Percentiles rank a stretch among this genome's conserved stretches.
Conservation (phyloP, 129 eudicot species). For the Ambrosia artemisiifolia region DNA sequence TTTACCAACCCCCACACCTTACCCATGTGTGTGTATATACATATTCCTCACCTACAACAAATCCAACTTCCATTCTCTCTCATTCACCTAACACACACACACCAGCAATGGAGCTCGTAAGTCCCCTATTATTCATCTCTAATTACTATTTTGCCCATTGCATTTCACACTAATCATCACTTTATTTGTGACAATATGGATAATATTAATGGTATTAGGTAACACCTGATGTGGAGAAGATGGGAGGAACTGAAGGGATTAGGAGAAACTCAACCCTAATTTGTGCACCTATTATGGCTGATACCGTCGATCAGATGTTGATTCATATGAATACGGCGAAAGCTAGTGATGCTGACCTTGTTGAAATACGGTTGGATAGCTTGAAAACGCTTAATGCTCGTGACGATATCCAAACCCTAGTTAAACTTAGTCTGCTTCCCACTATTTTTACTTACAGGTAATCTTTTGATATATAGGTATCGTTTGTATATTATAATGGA, state of each 20-base stretch:
- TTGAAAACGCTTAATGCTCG: conserved; percentile 51
- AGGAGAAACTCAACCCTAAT: conserved; percentile 65
- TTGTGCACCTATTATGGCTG: conserved; percentile 91
- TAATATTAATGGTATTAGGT: conserved; percentile 8
- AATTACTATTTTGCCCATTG: background rate
- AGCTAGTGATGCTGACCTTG: conserved; percentile 76
- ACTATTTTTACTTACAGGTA: conserved; percentile 96
- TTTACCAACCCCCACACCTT: conserved; percentile 9
- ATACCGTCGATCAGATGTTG: conserved; percentile 68
- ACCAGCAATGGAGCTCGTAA: conserved; percentile 35
- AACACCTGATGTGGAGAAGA: conserved; percentile 41
- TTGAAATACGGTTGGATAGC: conserved; percentile 83
- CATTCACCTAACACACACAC: conserved; percentile 11
- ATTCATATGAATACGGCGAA: conserved; percentile 61
- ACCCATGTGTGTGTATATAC: too few relatives aligned
- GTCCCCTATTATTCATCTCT: background rate
- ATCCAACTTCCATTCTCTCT: conserved; percentile 13
- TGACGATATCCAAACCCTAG: conserved; percentile 45
- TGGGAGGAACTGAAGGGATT: conserved; percentile 41
- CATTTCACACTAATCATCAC: background rate
- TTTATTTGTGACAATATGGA: too few relatives aligned
- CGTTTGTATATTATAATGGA: too few relatives aligned
- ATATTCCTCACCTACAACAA: background rate
- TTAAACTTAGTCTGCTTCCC: conserved; percentile 64
- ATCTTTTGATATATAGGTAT: background rate